Percentiles rank a stretch among this genome's conserved stretches.
Conservation (phyloP, 345 rosid species). For the Populus pruinosa region DNA sequence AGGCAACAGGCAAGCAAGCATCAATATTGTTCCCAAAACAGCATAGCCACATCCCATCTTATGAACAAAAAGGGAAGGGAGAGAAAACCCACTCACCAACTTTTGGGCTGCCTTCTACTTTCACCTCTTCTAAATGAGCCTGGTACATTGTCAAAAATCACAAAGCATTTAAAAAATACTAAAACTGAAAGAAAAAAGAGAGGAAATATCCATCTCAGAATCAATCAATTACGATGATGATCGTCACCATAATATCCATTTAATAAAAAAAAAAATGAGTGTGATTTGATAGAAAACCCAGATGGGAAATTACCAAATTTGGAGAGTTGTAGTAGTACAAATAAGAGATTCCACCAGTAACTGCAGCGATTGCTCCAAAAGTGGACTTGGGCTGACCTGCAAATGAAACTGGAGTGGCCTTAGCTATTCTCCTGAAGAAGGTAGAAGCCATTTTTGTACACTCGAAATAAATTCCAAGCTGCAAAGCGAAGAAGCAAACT, state of each 20-base stretch:
- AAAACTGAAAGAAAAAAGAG: neutral
- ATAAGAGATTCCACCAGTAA: slow-evolving; percentile 76
- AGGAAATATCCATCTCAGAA: neutral
- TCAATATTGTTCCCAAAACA: neutral
- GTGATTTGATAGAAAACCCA: slow-evolving; percentile 11
- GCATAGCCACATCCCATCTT: neutral
- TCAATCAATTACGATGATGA: too few relatives aligned
- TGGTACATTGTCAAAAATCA: slow-evolving; percentile 16
- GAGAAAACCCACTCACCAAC: slow-evolving; percentile 42
- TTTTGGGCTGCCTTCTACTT: slow-evolving; percentile 55
- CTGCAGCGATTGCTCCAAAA: slow-evolving; percentile 66
- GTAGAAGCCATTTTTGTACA: slow-evolving; percentile 45
- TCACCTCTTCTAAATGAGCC: slow-evolving; percentile 70
- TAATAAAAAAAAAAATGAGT: neutral
- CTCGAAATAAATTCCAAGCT: neutral
- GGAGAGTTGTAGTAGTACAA: slow-evolving; percentile 53
- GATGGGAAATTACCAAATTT: slow-evolving; percentile 45
- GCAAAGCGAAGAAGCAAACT: too few relatives aligned
- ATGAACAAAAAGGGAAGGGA: neutral
- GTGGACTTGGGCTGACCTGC: slow-evolving; percentile 45
- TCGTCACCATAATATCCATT: neutral
- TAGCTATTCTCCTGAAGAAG: slow-evolving; percentile 59
- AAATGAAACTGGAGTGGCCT: slow-evolving; percentile 39
- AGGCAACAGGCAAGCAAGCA: slow-evolving; percentile 13
- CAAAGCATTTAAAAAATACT: slow-evolving; percentile 6